Conservation (phyloP, 768 basidiomycete genomes). For the Tylopilus sp. region DNA sequence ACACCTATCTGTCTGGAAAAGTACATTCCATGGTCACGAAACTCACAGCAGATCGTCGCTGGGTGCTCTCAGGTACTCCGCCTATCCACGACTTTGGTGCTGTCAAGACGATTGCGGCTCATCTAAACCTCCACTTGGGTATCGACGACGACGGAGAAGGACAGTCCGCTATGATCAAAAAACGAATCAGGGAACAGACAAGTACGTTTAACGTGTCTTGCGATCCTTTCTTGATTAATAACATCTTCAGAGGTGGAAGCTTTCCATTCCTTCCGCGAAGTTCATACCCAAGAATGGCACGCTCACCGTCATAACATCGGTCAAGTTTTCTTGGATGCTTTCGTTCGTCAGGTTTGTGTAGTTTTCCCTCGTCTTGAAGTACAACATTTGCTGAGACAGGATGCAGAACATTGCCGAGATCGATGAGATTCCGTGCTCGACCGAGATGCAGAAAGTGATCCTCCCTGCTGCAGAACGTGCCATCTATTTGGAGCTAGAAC, state of each 20-base stretch:
- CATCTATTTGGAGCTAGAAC: conserved; percentile 92
- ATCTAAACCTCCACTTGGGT: conserved; percentile 87
- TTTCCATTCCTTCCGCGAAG: conserved; percentile 96
- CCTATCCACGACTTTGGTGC: conserved; percentile 89
- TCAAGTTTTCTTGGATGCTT: conserved; percentile 76
- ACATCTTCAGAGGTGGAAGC: conserved; percentile 67
- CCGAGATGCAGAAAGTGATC: conserved; percentile 57
- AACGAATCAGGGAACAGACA: conserved; percentile 79
- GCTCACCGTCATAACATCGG: conserved; percentile 79
- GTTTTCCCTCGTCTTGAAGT: neutral
- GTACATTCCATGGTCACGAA: conserved; percentile 74
- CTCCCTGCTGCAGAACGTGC: conserved; percentile 93
- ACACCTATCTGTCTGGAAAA: conserved; percentile 85
- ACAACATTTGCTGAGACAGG: conserved; percentile 8
- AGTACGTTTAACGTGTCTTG: conserved; percentile 40
- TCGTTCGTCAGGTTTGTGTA: conserved; percentile 72
- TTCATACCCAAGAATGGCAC: conserved; percentile 91
- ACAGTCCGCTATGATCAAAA: conserved; percentile 70
- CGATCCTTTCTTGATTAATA: conserved; percentile 16
- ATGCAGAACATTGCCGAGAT: conserved; percentile 91
- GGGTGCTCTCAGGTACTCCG: conserved; percentile 97
- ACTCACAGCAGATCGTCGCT: conserved; percentile 74
- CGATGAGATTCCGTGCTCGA: conserved; percentile 85
- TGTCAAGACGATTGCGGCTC: conserved; percentile 86
- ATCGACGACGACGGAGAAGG: conserved; percentile 87